Percentiles rank a stretch among this genome's conserved stretches.
These are phyloP conservation scores for Microsporum audouinii DNA, from an alignment of 2,329 filamentous ascomycete species.

Conservation along the genomic window DNA sequence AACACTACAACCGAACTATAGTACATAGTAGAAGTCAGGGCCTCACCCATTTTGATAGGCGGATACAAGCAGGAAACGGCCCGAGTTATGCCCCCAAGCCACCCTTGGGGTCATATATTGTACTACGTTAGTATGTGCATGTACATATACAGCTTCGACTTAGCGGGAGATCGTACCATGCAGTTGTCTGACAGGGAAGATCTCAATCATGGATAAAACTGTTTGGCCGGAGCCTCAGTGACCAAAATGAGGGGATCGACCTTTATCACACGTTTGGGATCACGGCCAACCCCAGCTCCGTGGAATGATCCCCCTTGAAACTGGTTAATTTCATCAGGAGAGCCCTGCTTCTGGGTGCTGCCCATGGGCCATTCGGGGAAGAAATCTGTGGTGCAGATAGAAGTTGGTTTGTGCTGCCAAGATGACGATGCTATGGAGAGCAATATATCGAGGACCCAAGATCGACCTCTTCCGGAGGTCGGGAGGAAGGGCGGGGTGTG, in stretches of 20 bases:
- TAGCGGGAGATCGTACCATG: conserved; percentile 45
- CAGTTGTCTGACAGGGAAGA: conserved; percentile 40
- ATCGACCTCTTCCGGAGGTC: not conserved
- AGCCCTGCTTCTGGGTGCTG: conserved; percentile 17
- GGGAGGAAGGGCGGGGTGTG: not conserved
- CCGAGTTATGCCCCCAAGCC: not conserved
- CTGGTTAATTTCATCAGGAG: conserved; percentile 22
- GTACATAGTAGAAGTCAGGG: not conserved
- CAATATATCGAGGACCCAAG: not conserved
- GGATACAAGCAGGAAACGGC: not conserved
- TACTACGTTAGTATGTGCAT: not conserved
- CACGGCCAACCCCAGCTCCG: conserved; percentile 37
- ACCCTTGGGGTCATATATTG: not conserved
- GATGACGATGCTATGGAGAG: not conserved
- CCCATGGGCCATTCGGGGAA: conserved; percentile 4
- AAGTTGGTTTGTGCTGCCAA: not conserved
- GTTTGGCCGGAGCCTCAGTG: conserved; percentile 24
- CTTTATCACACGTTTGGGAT: conserved; percentile 37
- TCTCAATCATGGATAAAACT: conserved; percentile 34
- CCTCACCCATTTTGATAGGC: not conserved
- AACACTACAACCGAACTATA: not conserved
- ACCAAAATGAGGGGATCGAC: conserved; percentile 33
- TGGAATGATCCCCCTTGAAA: conserved; percentile 20
- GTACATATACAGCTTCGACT: conserved; percentile 12
- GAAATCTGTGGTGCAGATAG: conserved; percentile 10